Base-by-base conservation (phyloP, 2,329 filamentous ascomycete genomes). In the Canariomyces notabilis region DNA sequence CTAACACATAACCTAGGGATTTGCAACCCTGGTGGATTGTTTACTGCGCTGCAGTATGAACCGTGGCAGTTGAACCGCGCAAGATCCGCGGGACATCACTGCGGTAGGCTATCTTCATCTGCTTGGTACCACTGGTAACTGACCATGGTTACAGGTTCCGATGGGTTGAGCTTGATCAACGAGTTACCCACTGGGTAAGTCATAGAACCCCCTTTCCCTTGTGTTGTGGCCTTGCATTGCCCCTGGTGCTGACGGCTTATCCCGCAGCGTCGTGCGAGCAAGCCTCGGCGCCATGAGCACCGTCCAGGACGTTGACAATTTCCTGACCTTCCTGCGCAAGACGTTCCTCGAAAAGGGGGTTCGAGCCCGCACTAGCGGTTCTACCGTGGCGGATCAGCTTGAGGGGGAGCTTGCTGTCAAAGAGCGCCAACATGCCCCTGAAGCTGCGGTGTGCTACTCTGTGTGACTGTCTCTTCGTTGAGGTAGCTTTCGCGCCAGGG, bases 211-310 rank as follows among this genome's bases (percentile, higher is more conserved):
- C 2, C 14, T 14, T 11, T 22, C 34, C 49, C 39, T 45, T 38
- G 36, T 38, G 37, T 6, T 31, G n/a, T n/a, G n/a, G n/a, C 31
- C 19, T 21, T 39, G 16, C 35, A 31, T 39, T 31, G 31, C 11
- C 8, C 12, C 6, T 22, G 6, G 14, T 18, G 14, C 46, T 40
- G 19, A 42, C 31, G 7, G 3, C 18, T 14, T 31, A 41, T 1
- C 6, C 5, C 16, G 11, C 50, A 74, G 80, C 0, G 77, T 83
- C 35, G 76, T 82, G 6, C 69, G 81, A 16, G 75, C 74, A 5
- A 81, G 77, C 48, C 64, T 84, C 2, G 80, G 81, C 0, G 78
- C 79, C 11, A 80, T 80, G 76, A 81, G 74, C 50, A 81, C 75
- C 2, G 59, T 69, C 16, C 61, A 66, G 3, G 80, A 83, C 51